phyloP scores from a whole-genome alignment of 345 rosid genomes.

The Lepidium africanum region DNA sequence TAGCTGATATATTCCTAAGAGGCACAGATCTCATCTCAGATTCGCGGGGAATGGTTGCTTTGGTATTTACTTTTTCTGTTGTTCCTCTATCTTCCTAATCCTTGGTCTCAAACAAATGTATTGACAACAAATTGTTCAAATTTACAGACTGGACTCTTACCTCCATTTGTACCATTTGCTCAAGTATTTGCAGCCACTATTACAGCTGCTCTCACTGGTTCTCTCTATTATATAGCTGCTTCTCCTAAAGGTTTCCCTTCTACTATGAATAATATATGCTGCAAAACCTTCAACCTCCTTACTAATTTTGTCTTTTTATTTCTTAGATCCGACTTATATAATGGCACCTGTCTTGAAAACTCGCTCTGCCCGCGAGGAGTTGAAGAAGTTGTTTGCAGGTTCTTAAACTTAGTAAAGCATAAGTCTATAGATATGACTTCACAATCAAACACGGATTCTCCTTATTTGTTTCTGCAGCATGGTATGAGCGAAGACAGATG shows the following conservation, averaged over 20 bases:
- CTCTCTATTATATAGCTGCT: constrained; percentile 88
- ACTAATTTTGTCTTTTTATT: background rate
- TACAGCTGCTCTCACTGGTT: constrained; percentile 87
- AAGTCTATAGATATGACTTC: background rate
- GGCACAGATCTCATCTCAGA: constrained; percentile 60
- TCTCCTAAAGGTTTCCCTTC: constrained; percentile 68
- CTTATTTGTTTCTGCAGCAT: constrained; percentile 42
- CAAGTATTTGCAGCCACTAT: constrained; percentile 88
- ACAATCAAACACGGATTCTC: background rate
- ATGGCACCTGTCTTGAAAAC: constrained; percentile 78
- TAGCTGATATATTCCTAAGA: constrained; percentile 73
- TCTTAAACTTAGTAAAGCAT: background rate
- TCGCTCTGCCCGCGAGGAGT: constrained; percentile 60
- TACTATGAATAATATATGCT: background rate
- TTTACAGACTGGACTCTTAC: constrained; percentile 72
- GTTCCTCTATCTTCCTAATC: background rate
- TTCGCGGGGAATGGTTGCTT: constrained; percentile 70
- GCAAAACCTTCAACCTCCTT: background rate
- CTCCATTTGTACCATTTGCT: constrained; percentile 95
- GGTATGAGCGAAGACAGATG: constrained; percentile 97
- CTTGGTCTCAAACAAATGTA: background rate
- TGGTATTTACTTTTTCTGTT: constrained; percentile 40
- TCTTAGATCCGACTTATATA: constrained; percentile 76
- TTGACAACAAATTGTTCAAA: background rate
- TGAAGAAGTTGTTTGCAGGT: constrained; percentile 94